phyloP scores from a whole-genome alignment of 371 early-diverging fungal genomes.

The Mucor ambiguus region DNA sequence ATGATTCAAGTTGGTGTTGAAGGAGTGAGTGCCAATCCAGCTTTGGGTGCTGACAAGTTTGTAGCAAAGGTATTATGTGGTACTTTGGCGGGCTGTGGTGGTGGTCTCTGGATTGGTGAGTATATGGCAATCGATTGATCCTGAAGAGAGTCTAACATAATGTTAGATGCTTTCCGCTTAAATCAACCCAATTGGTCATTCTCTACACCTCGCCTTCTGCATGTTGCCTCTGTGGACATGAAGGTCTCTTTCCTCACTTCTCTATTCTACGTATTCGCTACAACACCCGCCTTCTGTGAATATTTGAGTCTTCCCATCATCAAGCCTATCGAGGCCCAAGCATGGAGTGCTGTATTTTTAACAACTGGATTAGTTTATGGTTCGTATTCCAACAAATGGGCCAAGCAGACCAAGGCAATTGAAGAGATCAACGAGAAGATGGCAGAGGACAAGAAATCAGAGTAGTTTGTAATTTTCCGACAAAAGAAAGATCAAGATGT shows the following conservation, averaged over 20 bases:
- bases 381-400: slow-evolving; percentile 23
- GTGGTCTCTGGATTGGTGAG: slow-evolving; percentile 57
- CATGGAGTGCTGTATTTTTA: slow-evolving; percentile 43
- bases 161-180: slow-evolving; percentile 46
- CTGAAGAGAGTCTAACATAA: neutral
- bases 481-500: neutral
- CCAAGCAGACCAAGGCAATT: slow-evolving; percentile 12
- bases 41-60: slow-evolving; percentile 42
- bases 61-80: slow-evolving; percentile 59
- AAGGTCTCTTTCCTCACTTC: slow-evolving; percentile 37
- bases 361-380: slow-evolving; percentile 35
- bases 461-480: slow-evolving; percentile 1
- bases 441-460: slow-evolving; percentile 7
- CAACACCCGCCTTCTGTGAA: slow-evolving; percentile 28
- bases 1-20: slow-evolving; percentile 56
- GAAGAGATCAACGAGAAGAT: slow-evolving; percentile 25
- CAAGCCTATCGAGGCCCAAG: slow-evolving; percentile 33
- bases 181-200: slow-evolving; percentile 48
- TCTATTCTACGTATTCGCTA: slow-evolving; percentile 40
- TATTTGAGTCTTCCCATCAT: slow-evolving; percentile 28
- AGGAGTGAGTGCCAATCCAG: slow-evolving; percentile 48
- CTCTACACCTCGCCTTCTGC: slow-evolving; percentile 43
- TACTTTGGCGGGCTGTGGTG: slow-evolving; percentile 58
- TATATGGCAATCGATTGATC: neutral
- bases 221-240: slow-evolving; percentile 42